phyloP scores from a whole-genome alignment of 2,329 filamentous ascomycete genomes.

The Thelonectria rubi region DNA sequence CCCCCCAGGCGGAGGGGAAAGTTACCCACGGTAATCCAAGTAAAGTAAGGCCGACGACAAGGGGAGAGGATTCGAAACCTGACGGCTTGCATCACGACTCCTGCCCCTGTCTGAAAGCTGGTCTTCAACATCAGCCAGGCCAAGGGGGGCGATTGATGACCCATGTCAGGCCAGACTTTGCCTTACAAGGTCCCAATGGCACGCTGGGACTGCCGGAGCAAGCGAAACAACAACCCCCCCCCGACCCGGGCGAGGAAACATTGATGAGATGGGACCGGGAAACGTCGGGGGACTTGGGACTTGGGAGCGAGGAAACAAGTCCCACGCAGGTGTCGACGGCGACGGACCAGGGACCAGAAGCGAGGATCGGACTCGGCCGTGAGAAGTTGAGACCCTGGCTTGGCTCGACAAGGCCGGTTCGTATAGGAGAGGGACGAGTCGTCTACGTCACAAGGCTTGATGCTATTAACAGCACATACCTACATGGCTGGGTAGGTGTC shows the following conservation, averaged over 20 bases:
- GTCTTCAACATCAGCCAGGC: background rate
- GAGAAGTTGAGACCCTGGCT: background rate
- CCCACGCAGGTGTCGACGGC: background rate
- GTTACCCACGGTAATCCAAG: conserved; percentile 16
- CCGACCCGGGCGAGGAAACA: background rate
- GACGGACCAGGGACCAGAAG: background rate
- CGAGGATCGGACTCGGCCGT: background rate
- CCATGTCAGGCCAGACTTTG: background rate
- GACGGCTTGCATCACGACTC: background rate
- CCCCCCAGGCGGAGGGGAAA: too few relatives aligned
- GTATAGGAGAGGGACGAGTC: background rate
- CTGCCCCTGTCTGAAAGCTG: conserved; percentile 3
- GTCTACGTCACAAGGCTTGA: conserved; percentile 9
- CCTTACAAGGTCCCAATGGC: too few relatives aligned
- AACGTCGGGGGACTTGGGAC: background rate
- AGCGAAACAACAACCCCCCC: background rate
- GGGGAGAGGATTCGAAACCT: background rate
- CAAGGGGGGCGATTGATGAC: conserved; percentile 4
- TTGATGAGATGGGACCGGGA: background rate
- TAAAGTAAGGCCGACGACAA: background rate
- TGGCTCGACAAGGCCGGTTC: background rate
- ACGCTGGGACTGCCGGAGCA: background rate
- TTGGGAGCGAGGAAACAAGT: background rate
- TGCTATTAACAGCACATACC: background rate
- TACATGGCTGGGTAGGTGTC: background rate